Evolutionary conservation across 805 yeast species (phyloP).

Genomic region (Candida nanaspora): DNA sequence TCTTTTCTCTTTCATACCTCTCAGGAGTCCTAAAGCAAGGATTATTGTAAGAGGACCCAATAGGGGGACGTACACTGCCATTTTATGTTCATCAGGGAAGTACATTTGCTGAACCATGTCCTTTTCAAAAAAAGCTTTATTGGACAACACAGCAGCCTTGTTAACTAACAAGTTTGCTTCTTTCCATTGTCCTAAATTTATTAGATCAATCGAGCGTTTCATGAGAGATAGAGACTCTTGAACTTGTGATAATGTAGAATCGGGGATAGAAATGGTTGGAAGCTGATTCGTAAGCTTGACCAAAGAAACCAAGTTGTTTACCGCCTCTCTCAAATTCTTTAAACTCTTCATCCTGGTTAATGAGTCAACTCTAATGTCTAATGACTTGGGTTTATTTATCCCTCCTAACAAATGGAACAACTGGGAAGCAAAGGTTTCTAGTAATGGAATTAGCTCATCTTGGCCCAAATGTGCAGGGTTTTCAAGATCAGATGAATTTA

Average conservation of each 20-base stretch:
- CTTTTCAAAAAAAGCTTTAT: slow-evolving; percentile 82
- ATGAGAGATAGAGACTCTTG: slow-evolving; percentile 38
- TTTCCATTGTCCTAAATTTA: slow-evolving; percentile 27
- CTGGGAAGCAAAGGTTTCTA: slow-evolving; percentile 71
- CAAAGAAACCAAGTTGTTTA: slow-evolving; percentile 68
- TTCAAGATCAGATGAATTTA: slow-evolving; percentile 17
- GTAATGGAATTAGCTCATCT: slow-evolving; percentile 43
- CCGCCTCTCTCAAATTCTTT: slow-evolving; percentile 52
- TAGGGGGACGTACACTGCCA: slow-evolving; percentile 89
- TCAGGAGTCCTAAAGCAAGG: slow-evolving; percentile 40
- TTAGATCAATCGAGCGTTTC: slow-evolving; percentile 27
- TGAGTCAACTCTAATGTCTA: slow-evolving; percentile 56
- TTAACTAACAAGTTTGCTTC: slow-evolving; percentile 35
- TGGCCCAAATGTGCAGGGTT: slow-evolving; percentile 21
- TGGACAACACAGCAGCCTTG: slow-evolving; percentile 52
- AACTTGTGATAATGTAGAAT: slow-evolving; percentile 55
- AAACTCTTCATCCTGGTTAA: slow-evolving; percentile 52
- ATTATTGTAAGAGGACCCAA: slow-evolving; percentile 82
- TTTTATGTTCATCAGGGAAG: slow-evolving; percentile 91
- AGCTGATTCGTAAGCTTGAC: slow-evolving; percentile 60
- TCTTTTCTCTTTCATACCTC: slow-evolving; percentile 31
- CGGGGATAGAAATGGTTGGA: slow-evolving; percentile 79
- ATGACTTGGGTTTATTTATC: slow-evolving; percentile 49
- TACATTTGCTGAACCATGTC: slow-evolving; percentile 94
- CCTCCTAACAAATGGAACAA: slow-evolving; percentile 68